These are phyloP conservation scores for Dichotomocladium elegans DNA, from an alignment of 371 early-diverging fungal species.

Conservation along the genomic window DNA sequence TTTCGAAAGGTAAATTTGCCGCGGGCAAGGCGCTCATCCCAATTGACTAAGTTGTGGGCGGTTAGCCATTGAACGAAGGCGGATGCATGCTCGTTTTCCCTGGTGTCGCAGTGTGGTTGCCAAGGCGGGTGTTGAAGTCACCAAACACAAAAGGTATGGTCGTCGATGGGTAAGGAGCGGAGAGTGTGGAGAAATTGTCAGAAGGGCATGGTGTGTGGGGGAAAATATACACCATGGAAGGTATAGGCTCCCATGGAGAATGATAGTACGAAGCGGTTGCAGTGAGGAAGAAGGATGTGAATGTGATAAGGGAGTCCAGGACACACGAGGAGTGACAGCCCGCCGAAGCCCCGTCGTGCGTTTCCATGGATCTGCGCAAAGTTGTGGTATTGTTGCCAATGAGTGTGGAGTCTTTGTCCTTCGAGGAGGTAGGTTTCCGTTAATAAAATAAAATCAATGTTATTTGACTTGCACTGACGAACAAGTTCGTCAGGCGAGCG, in stretches of 20 bases:
- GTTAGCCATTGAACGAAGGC: not conserved
- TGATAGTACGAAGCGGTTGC: not conserved
- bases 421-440: not conserved
- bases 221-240: not conserved
- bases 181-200: not conserved
- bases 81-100: not conserved
- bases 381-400: conserved; percentile 1
- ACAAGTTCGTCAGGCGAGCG: not conserved
- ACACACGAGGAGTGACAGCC: not conserved
- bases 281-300: not conserved
- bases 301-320: not conserved
- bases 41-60: not conserved
- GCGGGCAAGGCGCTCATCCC: not conserved
- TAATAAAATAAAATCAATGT: not conserved
- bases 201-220: not conserved
- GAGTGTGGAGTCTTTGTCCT: not conserved
- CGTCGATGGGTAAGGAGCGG: not conserved
- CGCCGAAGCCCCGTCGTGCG: not conserved
- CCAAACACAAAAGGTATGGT: conserved; percentile 2
- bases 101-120: not conserved
- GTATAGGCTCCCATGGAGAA: not conserved
- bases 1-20: not conserved
- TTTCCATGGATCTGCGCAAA: not conserved
- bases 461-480: not conserved
- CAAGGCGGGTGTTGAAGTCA: not conserved